Percentiles rank a stretch among this genome's conserved stretches.
phyloP scores from a whole-genome alignment of 169 alveolate species.

The Cryptosporidium felis region DNA sequence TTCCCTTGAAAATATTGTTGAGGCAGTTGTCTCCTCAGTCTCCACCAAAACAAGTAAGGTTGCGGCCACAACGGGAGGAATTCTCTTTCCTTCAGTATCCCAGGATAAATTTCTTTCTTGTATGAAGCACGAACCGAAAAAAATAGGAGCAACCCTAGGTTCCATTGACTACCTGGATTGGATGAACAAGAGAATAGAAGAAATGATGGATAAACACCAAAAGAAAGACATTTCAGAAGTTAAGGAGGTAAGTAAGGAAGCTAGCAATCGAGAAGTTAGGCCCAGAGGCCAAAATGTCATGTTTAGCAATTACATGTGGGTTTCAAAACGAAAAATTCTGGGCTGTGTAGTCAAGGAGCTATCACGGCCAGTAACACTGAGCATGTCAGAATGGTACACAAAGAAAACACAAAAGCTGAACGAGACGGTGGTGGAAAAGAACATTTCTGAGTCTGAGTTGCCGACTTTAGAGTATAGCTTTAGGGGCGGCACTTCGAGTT shows the following conservation, averaged over 20 bases:
- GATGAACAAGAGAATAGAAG: slow-evolving; percentile 39
- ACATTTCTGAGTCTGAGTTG: slow-evolving; percentile 21
- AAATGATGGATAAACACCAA: not conserved
- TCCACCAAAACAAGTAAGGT: slow-evolving; percentile 46
- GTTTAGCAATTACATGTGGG: slow-evolving; percentile 54
- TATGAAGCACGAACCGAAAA: not conserved
- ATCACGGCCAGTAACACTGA: slow-evolving; percentile 8
- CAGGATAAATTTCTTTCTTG: not conserved
- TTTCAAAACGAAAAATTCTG: slow-evolving; percentile 21
- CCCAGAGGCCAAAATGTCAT: slow-evolving; percentile 34
- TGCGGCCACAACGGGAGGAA: slow-evolving; percentile 42
- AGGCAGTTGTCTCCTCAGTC: slow-evolving; percentile 53
- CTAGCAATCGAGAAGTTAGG: not conserved
- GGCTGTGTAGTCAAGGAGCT: slow-evolving; percentile 23
- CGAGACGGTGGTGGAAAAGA: slow-evolving; percentile 3
- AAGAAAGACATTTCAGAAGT: not conserved
- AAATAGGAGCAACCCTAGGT: slow-evolving; percentile 53
- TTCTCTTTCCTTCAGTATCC: slow-evolving; percentile 6
- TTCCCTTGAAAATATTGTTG: slow-evolving; percentile 55
- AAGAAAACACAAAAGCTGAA: slow-evolving; percentile 34
- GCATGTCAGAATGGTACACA: slow-evolving; percentile 55
- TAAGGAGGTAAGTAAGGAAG: not conserved
- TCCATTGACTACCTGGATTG: slow-evolving; percentile 55
- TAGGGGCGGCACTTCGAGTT: slow-evolving; percentile 8
- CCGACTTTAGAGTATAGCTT: not conserved